Conservation (phyloP, 306 rosid genomes). For the Castanopsis chinensis region DNA sequence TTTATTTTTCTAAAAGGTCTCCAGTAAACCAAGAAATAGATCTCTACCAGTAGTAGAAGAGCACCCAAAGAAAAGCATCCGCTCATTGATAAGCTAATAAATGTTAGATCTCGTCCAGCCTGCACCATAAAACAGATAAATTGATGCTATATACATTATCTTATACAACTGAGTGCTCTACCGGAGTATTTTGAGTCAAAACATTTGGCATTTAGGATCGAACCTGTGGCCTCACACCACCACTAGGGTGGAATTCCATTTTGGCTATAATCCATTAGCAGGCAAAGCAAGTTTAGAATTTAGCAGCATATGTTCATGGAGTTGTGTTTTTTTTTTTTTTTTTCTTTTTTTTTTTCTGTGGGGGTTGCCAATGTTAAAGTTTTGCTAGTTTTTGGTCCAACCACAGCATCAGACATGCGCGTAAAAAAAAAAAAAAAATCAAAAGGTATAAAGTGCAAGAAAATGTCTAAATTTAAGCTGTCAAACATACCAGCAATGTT, state of each 20-base stretch:
- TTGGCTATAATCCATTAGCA: too few species aligned
- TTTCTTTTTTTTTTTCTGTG: neutral
- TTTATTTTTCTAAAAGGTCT: neutral
- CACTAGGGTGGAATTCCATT: too few species aligned
- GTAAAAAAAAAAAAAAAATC: neutral
- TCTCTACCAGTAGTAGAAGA: slow-evolving; percentile 51
- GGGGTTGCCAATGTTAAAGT: neutral
- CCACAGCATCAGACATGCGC: neutral
- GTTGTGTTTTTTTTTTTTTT: neutral
- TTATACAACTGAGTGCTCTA: neutral
- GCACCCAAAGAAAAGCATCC: slow-evolving; percentile 75
- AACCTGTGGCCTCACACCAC: too few species aligned
- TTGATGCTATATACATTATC: neutral
- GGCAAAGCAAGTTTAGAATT: neutral
- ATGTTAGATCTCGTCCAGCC: slow-evolving; percentile 93
- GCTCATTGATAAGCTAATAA: slow-evolving; percentile 72
- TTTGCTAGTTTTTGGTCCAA: neutral
- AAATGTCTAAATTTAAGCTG: neutral
- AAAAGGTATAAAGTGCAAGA: neutral
- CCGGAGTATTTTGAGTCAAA: neutral
- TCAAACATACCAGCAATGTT: slow-evolving; percentile 49
- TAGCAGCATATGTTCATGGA: neutral
- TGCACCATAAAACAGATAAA: slow-evolving; percentile 29
- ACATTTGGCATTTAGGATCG: neutral
- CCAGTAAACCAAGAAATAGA: slow-evolving; percentile 5